Evolutionary conservation across 768 basidiomycete species (phyloP).

Genomic region (Gymnopilus dilepis): DNA sequence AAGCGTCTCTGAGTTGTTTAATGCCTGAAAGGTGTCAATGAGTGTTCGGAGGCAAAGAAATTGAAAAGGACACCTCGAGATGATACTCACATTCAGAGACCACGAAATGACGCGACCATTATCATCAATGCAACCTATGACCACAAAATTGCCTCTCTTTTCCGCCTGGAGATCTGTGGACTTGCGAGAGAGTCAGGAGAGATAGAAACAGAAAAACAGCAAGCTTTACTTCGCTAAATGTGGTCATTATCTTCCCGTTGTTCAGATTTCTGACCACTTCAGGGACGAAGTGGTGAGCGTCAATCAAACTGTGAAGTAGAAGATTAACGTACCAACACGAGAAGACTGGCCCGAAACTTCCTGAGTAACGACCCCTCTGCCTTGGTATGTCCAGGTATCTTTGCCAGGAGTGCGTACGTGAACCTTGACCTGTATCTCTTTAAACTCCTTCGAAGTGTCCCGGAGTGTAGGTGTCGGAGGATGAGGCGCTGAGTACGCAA

Average conservation of each 20-base stretch:
- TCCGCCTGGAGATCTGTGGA: conserved; percentile 61
- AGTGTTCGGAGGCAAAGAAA: not conserved
- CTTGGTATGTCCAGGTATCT: conserved; percentile 84
- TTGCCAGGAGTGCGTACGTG: conserved; percentile 80
- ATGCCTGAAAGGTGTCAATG: conserved; percentile 50
- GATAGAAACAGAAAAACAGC: not conserved
- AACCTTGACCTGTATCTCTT: conserved; percentile 84
- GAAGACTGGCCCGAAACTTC: conserved; percentile 78
- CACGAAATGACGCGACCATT: conserved; percentile 73
- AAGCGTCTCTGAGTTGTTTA: conserved; percentile 84
- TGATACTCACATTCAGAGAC: conserved; percentile 73
- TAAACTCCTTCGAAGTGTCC: conserved; percentile 75
- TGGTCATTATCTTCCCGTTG: conserved; percentile 69
- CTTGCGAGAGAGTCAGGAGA: conserved; percentile 2
- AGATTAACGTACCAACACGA: conserved; percentile 66
- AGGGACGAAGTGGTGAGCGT: conserved; percentile 1
- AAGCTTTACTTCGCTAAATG: conserved; percentile 46
- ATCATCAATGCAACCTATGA: conserved; percentile 80
- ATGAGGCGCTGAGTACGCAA: conserved; percentile 15
- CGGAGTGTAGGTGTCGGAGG: conserved; percentile 36
- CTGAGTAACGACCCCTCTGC: conserved; percentile 76
- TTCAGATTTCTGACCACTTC: conserved; percentile 68
- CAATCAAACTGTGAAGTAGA: too few species aligned
- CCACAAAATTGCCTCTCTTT: conserved; percentile 87
- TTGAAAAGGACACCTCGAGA: conserved; percentile 3